Base-by-base conservation (phyloP, 2,329 filamentous ascomycete species). In the Cytospora piceicola region DNA sequence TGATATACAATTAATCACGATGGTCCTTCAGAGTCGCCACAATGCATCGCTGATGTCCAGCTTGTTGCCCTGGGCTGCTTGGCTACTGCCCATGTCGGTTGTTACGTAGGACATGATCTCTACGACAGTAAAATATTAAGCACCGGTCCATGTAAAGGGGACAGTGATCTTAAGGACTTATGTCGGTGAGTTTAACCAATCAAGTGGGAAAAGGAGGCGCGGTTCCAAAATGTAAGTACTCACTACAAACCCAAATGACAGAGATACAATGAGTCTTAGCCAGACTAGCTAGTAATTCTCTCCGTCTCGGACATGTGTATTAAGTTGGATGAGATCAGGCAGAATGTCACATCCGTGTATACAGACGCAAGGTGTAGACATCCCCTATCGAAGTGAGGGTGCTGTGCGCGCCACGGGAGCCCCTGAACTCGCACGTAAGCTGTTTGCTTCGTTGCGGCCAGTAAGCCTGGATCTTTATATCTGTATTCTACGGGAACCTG, bases 401-500 rank as follows among this genome's bases (percentile, higher is more conserved):
- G 36, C 39, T 42, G 39, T 17, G 1, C 39, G 11, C 8, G 39
- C 39, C 4, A 22, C 11, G n/a, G n/a, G n/a, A 5, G 3, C 12
- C 14, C 12, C 14, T 15, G 8, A n/a, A n/a, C 6, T 15, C 42
- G 20, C 42, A 11, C 46, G 46, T 49, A 9, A 12, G 6, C 24
- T 49, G n/a, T 22, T 49, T 24, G 46, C 46, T 49, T 24, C n/a
- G 11, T 49, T 14, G 22, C 46, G 46, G 46, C 15, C 4, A 11
- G 46, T 46, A 8, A 49, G 8, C 4, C n/a, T 12, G n/a, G n/a
- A 49, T 14, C 3, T 24, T 12, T 14, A 12, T n/a, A n/a, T n/a
- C 11, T 24, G 14, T 12, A 2, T 24, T 9, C 12, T 0, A 3
- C 4, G 0, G 6, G 3, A 22, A n/a, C 17, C 42, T 5, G 2